Conservation (phyloP, 2,329 filamentous ascomycete genomes). For the Ascomycota sp. region DNA sequence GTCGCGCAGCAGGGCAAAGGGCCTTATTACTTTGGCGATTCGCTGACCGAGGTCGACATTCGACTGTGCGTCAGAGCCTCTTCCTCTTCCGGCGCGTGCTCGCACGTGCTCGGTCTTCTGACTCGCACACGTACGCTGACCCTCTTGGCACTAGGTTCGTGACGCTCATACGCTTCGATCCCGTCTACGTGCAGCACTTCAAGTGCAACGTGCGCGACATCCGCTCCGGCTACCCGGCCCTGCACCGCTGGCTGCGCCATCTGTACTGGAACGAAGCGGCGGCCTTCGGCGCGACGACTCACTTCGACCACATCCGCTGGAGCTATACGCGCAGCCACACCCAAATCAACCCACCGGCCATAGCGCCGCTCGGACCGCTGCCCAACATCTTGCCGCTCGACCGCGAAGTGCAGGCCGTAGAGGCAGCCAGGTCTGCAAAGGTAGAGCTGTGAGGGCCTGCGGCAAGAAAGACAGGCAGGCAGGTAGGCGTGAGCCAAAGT, state of each 20-base stretch:
- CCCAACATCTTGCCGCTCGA: constrained; percentile 60
- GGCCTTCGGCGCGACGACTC: constrained; percentile 52
- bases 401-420: constrained; percentile 41
- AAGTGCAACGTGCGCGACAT: constrained; percentile 75
- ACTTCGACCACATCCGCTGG: constrained; percentile 89
- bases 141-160: constrained; percentile 24
- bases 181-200: constrained; percentile 72
- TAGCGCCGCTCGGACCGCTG: constrained; percentile 67
- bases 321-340: constrained; percentile 39
- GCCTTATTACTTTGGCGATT: constrained; percentile 53
- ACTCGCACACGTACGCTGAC: neutral
- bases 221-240: constrained; percentile 54
- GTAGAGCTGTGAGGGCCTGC: neutral
- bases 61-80: constrained; percentile 28
- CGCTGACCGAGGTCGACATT: constrained; percentile 64
- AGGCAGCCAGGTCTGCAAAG: neutral
- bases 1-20: constrained; percentile 17
- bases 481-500: neutral
- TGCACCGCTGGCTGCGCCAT: constrained; percentile 62
- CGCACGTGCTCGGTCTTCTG: neutral
- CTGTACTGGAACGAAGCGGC: constrained; percentile 67
- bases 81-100: too few species aligned
- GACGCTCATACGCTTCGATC: constrained; percentile 52
- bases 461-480: neutral
- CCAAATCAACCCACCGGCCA: constrained; percentile 44